Evolutionary conservation across 192 early-diverging fungal species (phyloP).

Genomic region (Coemansia sp.): DNA sequence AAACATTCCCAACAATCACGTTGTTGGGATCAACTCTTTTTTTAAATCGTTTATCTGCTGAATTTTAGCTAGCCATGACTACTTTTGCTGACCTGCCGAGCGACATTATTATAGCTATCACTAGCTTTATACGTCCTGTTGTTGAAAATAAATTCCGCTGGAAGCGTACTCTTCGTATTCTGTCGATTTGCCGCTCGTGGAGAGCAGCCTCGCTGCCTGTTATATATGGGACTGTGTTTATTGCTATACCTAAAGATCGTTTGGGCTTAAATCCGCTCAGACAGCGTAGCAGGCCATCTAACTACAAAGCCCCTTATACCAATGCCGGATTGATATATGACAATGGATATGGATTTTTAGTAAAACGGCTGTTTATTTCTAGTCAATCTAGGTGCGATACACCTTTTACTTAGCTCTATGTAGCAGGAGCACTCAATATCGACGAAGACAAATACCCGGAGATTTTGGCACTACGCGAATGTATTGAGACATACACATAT

Average conservation of each 20-base stretch:
- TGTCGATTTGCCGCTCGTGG: background rate
- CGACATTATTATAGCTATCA: background rate
- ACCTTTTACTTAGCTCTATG: no score
- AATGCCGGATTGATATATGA: no score
- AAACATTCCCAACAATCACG: no score
- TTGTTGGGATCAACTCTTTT: background rate
- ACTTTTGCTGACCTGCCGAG: background rate
- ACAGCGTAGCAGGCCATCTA: no score
- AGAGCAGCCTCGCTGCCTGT: background rate
- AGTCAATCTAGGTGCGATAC: no score
- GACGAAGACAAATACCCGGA: background rate
- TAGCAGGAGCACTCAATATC: background rate
- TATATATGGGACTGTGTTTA: no score
- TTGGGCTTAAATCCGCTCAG: no score
- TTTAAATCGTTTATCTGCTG: background rate
- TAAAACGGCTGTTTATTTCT: no score
- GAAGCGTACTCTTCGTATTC: background rate
- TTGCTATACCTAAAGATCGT: no score
- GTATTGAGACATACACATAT: no score
- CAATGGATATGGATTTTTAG: no score
- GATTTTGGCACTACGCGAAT: background rate
- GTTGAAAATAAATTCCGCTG: background rate
- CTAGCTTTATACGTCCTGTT: background rate
- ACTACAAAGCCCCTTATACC: no score
- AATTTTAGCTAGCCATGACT: background rate